Evolutionary conservation across 257 asterid species (phyloP), one percentile per base, ranked within the genome.

Genomic region (Euphrasia confusa): DNA sequence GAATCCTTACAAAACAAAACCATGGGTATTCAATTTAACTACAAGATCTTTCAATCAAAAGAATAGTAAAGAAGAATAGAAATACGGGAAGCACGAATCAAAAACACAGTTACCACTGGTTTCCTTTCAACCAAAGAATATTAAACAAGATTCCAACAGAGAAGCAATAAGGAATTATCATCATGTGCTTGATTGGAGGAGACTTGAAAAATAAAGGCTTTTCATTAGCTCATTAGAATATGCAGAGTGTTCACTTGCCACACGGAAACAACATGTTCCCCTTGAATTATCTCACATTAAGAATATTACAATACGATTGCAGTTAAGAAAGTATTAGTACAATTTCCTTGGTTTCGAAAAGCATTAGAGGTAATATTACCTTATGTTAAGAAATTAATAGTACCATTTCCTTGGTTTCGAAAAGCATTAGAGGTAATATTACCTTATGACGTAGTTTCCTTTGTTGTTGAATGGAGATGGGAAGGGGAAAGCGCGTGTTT

Each of bases 361-460:
- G 61, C 50, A 62, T 35, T 28, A 5, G 58, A 73, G 59, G 42
- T 60, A 44, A 40, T 53, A 55, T 49, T 79, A 93, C 99, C 99
- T 93, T 77, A 93, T 83, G 66, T 58, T 30, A 57, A 62, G 30
- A 56, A 57, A 39, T 10, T 2, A 21, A 49, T 15, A 7, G 28
- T 8, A 7, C 56, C 15, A 11, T 17, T 49, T 45, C 47, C 62
- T 18, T 53, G 65, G 53, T 58, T 14, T 21, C 27, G 13, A 50
- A 48, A 18, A 32, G 61, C 50, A 62, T 35, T 28, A 5, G 58
- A 73, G 59, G 42, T 60, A 44, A 40, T 53, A 55, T 49, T 79
- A 93, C 99, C 99, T 93, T 77, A 93, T 83, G 66, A 93, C 95
- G 72, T 84, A 93, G 79, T 93, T 93, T 64, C 95, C 97, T 68